Evolutionary conservation across 2,329 filamentous ascomycete species (phyloP).

Genomic region (Acephala macrosclerotiorum): DNA sequence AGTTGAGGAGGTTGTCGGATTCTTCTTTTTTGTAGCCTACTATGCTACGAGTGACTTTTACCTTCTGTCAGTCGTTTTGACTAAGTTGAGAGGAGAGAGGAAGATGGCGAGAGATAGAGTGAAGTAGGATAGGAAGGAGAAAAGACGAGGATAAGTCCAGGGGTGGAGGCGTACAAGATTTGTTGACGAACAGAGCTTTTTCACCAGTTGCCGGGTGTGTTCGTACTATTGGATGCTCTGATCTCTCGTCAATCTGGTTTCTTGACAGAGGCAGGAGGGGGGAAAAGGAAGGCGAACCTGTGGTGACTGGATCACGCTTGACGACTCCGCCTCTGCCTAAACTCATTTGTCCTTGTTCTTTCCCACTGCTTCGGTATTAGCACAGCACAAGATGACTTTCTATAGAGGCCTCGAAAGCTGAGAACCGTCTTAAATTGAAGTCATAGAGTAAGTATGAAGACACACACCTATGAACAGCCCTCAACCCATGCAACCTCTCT

Average conservation of each 20-base stretch:
- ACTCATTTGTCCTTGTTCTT: neutral
- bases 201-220: slow-evolving; percentile 5
- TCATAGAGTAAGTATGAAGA: no score
- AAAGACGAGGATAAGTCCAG: neutral
- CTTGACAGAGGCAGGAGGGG: neutral
- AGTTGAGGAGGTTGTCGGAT: neutral
- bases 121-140: neutral
- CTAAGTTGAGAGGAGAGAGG: neutral
- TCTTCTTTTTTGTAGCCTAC: slow-evolving; percentile 8
- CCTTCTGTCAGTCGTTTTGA: neutral
- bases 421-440: no score
- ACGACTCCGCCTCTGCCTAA: neutral
- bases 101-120: neutral
- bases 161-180: neutral
- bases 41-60: neutral
- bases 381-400: no score
- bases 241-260: neutral
- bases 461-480: neutral
- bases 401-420: no score
- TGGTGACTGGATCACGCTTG: neutral
- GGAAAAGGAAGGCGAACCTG: neutral
- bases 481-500: slow-evolving; percentile 4
- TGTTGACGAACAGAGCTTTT: slow-evolving; percentile 5
- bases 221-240: neutral
- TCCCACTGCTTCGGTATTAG: no score